These are phyloP conservation scores for Hypoxylon sp. DNA, from an alignment of 2,329 filamentous ascomycete genomes.

Conservation along the genomic window DNA sequence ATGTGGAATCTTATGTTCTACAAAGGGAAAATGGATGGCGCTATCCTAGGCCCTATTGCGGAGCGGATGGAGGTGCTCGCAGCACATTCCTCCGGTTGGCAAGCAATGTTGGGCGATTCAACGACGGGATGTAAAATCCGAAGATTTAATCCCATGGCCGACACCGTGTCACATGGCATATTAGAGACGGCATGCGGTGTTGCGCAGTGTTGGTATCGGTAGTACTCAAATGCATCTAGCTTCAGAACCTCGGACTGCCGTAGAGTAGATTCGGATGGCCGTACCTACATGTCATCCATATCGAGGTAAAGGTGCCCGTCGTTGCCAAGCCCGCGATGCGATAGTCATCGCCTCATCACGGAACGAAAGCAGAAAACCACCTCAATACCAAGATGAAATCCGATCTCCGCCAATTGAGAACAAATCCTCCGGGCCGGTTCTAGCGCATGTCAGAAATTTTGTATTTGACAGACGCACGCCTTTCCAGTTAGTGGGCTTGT, in stretches of 20 bases:
- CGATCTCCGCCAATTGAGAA: no score
- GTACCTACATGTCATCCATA: no score
- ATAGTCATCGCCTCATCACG: background rate
- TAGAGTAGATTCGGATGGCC: no score
- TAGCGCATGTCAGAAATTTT: constrained; percentile 3
- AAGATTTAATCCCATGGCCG: no score
- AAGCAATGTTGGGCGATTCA: no score
- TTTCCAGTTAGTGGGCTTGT: background rate
- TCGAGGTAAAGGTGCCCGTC: constrained; percentile 1
- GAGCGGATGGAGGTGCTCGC: no score
- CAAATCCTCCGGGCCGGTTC: background rate
- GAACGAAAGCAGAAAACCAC: no score
- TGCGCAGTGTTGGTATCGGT: background rate
- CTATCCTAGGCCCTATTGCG: background rate
- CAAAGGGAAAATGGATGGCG: background rate
- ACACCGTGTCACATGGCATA: no score
- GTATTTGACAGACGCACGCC: constrained; percentile 8
- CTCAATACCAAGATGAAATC: no score
- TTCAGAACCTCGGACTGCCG: background rate
- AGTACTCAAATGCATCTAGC: constrained; percentile 1
- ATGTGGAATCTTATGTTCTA: constrained; percentile 2
- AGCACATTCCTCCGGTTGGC: no score
- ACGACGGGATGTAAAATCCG: no score
- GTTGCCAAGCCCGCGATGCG: constrained; percentile 19
- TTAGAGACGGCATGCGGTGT: background rate